Conservation (phyloP, 495 filamentous ascomycete species). For the Gamarada debralockiae region DNA sequence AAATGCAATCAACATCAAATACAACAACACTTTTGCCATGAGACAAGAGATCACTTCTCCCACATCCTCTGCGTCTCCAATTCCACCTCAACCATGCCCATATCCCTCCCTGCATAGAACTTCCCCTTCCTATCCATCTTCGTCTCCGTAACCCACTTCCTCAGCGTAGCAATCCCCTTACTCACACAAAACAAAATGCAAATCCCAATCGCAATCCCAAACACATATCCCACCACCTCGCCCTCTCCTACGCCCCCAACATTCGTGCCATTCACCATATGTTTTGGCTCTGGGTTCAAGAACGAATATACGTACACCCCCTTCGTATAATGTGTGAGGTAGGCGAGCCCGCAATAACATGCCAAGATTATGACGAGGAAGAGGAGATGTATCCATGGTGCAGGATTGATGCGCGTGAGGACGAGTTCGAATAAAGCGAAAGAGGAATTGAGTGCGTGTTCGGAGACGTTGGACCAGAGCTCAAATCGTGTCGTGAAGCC, state of each 20-base stretch:
- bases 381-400: constrained; percentile 53
- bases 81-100: constrained; percentile 21
- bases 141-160: constrained; percentile 48
- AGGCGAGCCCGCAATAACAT: constrained; percentile 69
- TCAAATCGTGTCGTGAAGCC: constrained; percentile 46
- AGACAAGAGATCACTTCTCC: constrained; percentile 24
- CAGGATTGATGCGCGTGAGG: constrained; percentile 54
- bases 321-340: constrained; percentile 66
- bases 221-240: constrained; percentile 50
- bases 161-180: constrained; percentile 39
- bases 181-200: constrained; percentile 59
- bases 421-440: constrained; percentile 72
- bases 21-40: too few species aligned
- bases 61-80: constrained; percentile 21
- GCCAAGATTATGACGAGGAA: constrained; percentile 59
- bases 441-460: constrained; percentile 67
- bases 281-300: too few species aligned
- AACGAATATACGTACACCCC: too few species aligned
- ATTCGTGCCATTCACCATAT: too few species aligned
- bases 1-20: too few species aligned
- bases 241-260: constrained; percentile 61
- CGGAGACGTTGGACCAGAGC: constrained; percentile 70
- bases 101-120: constrained; percentile 28
- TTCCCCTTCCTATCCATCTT: constrained; percentile 43
- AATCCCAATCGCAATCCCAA: constrained; percentile 62